Evolutionary conservation across 352 stramenopile species (phyloP), one percentile per base, ranked within the genome.

Genomic region (Aphanomyces invadans): DNA sequence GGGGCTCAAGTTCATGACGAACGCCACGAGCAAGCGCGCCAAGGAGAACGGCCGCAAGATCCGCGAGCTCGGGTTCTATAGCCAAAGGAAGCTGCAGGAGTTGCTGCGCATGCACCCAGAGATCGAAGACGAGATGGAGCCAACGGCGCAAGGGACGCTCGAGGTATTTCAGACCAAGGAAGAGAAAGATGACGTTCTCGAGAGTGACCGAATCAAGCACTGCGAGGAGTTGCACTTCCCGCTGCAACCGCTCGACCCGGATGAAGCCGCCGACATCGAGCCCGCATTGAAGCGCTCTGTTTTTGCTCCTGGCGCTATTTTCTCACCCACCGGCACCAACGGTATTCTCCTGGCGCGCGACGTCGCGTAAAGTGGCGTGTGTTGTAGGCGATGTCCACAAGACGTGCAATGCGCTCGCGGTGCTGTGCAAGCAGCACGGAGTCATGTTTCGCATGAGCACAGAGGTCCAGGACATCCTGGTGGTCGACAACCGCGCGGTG

Each of bases 371-470:
- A 11, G 15, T 25, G 46, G 26, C 29, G 9, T 32, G n/a, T n/a
- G n/a, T 17, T 33, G 10, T 53, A 69, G 62, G 62, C 28, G 86
- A 94, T 68, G 83, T 94, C 55, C 83, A 94, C 75, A 94, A 94
- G 74, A 90, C 90, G 78, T 94, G 86, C 64, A 73, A 88, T 62
- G 87, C 83, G 48, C 79, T 94, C 19, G 88, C 90, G 69, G 71
- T 76, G 10, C 72, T 92, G 21, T 94, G 83, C 57, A 79, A 89
- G 71, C 80, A 82, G 4, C 78, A 92, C 60, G 86, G 86, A 28
- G 86, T 94, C 53, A 92, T 94, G 86, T 94, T 94, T 73, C 86
- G 83, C 51, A 91, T 94, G 56, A 88, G 89, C 55, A 90, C 86
- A 2, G 86, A 94, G 36, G 75, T 94, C 52, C 74, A 84, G 28